Conservation (phyloP, 202 grass and related monocot genomes). For the Cymbopogon flexuosus region DNA sequence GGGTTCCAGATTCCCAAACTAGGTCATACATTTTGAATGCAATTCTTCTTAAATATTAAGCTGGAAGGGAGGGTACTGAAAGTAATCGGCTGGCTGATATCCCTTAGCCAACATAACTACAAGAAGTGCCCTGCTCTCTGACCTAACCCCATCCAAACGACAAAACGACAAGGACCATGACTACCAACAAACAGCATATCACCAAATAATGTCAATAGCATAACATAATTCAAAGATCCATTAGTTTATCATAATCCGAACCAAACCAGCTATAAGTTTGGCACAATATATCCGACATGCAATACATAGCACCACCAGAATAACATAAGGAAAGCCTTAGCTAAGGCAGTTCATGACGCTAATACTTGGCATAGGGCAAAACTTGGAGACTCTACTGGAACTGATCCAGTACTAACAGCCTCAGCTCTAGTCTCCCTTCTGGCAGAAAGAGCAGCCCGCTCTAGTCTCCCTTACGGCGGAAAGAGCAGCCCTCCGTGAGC, state of each 20-base stretch:
- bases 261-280: constrained; percentile 12
- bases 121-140: neutral
- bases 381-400: constrained; percentile 10
- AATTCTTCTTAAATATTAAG: too few species aligned
- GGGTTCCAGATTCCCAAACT: too few species aligned
- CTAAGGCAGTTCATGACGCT: neutral
- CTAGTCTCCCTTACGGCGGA: constrained; percentile 58
- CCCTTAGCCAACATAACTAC: neutral
- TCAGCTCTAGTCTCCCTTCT: constrained; percentile 41
- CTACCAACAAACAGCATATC: neutral
- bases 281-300: neutral
- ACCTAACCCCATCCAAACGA: neutral
- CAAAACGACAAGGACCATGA: neutral
- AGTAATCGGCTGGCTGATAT: too few species aligned
- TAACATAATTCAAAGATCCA: neutral
- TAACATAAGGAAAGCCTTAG: neutral
- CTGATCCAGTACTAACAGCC: neutral
- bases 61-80: too few species aligned
- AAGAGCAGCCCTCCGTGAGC: constrained; percentile 62
- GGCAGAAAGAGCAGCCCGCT: constrained; percentile 52
- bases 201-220: neutral
- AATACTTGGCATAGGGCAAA: constrained; percentile 4
- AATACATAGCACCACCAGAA: neutral
- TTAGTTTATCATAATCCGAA: neutral
- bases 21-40: too few species aligned